Base-by-base conservation (phyloP, 1,139 yeast species). In the Suhomyces atakaporum region DNA sequence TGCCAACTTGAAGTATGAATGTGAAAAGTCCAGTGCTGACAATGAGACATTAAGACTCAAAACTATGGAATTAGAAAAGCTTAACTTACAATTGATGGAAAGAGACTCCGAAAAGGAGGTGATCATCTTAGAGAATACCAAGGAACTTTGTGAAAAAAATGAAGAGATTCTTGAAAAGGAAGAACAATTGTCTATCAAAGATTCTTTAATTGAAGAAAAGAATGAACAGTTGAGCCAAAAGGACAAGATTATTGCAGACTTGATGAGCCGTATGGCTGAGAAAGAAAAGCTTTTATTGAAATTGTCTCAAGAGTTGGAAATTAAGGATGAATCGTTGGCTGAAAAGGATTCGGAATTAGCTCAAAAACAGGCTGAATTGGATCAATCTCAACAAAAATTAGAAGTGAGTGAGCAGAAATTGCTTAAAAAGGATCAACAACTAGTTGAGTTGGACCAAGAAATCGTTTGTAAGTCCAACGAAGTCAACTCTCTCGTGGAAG, bases 91-190 rank as follows among this genome's bases (percentile, higher is more conserved):
- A 15, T 32, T 44, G 32, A 16, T 28, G 14, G 45, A 42, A 14
- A 39, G 43, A 12, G 48, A 44, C 7, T 27, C 35, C 12, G 49
- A 45, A 18, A 42, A 39, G 11, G 50, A 44, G 12, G 44, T 44
- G 4, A 32, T 36, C 11, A 29, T 46, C 21, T 40, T 45, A 29
- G 46, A 45, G 23, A 31, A 28, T 11, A 40, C 44, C 13, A 46
- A 40, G 16, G 51, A 44, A 20, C 21, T 41, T 16, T 35, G 45
- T 9, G 46, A 44, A 24, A 39, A 21, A 20, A 25, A 27, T 9
- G 34, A 34, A 4, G 40, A 39, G 16, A 12, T 39, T 9, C 7
- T 20, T 7, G 38, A 31, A 5, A 32, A 29, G 16, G 38, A 38
- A 4, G 31, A 30, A 10, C 35, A 39, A 6, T 20, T 38, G 19